Evolutionary conservation across 345 rosid species (phyloP).

Genomic region (Toxicodendron radicans): DNA sequence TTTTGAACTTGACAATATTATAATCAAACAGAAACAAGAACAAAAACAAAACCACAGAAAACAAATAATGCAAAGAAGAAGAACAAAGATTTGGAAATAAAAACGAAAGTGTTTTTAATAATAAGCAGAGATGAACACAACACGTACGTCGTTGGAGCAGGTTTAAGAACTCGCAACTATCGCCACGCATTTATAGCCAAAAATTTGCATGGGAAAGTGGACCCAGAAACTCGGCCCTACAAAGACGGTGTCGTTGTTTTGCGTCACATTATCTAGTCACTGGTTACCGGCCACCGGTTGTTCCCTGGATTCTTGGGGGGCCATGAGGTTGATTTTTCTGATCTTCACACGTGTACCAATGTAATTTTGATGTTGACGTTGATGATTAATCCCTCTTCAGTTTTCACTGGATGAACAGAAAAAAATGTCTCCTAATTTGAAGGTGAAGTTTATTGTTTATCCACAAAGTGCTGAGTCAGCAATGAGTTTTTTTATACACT

Average conservation of each 20-base stretch:
- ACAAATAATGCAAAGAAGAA: neutral
- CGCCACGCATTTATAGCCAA: constrained; percentile 36
- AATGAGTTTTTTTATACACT: too few relatives aligned
- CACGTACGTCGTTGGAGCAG: constrained; percentile 23
- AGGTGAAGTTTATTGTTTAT: constrained; percentile 28
- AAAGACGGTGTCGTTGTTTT: neutral
- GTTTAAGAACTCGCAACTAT: neutral
- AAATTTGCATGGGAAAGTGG: neutral
- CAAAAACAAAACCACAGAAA: neutral
- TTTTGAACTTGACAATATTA: constrained; percentile 20
- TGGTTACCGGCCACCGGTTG: neutral
- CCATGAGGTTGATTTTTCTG: neutral
- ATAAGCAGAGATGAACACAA: constrained; percentile 23
- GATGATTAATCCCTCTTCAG: neutral
- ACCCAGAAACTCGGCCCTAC: neutral
- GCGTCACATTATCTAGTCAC: neutral
- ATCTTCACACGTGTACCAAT: neutral
- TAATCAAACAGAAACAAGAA: constrained; percentile 3
- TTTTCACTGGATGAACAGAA: too few relatives aligned
- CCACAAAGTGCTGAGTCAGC: constrained; percentile 31
- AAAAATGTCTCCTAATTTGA: neutral
- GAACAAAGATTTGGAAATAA: neutral
- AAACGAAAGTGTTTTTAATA: neutral
- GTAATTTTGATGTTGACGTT: neutral
- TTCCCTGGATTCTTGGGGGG: neutral